These are phyloP conservation scores for Glarea lozoyensis DNA, from an alignment of 495 filamentous ascomycete genomes.

Conservation along the genomic window DNA sequence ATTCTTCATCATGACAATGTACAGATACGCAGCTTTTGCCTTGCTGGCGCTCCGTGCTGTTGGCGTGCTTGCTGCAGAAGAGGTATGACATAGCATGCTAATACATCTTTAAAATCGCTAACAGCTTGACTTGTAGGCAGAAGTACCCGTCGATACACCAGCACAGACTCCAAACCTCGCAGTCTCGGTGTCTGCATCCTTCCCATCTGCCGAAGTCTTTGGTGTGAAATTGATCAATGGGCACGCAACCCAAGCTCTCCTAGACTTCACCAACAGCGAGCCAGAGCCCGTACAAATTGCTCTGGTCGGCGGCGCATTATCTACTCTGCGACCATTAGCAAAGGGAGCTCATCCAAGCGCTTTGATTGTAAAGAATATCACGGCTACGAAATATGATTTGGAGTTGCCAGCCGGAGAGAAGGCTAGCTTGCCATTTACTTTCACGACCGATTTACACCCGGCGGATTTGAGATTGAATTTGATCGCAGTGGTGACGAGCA, in stretches of 20 bases:
- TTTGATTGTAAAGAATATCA: slow-evolving; percentile 73
- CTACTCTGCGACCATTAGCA: slow-evolving; percentile 38
- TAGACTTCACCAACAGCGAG: slow-evolving; percentile 81
- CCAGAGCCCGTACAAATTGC: slow-evolving; percentile 62
- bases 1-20: slow-evolving; percentile 59
- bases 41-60: slow-evolving; percentile 61
- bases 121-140: slow-evolving; percentile 15
- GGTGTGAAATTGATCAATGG: slow-evolving; percentile 95
- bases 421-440: slow-evolving; percentile 68
- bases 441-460: slow-evolving; percentile 87
- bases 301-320: slow-evolving; percentile 71
- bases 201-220: slow-evolving; percentile 85
- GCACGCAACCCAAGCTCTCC: slow-evolving; percentile 70
- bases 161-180: slow-evolving; percentile 51
- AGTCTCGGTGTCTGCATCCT: slow-evolving; percentile 66
- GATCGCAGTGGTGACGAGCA: slow-evolving; percentile 57
- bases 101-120: slow-evolving; percentile 22
- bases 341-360: slow-evolving; percentile 42
- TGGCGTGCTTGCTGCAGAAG: slow-evolving; percentile 48
- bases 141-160: slow-evolving; percentile 30
- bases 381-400: slow-evolving; percentile 60
- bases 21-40: slow-evolving; percentile 61
- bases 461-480: slow-evolving; percentile 78
- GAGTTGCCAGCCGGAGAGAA: slow-evolving; percentile 71
- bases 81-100: slow-evolving; percentile 38